phyloP scores from a whole-genome alignment of 2,329 filamentous ascomycete genomes.

The Scedosporium apiospermum region DNA sequence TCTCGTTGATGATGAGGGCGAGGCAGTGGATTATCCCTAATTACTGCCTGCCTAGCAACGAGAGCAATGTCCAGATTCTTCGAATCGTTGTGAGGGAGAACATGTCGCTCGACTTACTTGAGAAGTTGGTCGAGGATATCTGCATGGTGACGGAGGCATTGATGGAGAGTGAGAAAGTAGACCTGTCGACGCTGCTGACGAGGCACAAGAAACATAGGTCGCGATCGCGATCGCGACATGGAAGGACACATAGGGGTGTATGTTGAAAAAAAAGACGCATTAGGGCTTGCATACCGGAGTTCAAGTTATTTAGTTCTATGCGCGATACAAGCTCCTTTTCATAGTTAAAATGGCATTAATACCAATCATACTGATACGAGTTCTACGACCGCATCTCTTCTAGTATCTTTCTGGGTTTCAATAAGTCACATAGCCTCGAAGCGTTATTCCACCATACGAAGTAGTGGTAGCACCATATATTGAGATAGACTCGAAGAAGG shows the following conservation, averaged over 20 bases:
- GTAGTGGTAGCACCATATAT: too few relatives aligned
- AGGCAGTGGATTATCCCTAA: conserved; percentile 66
- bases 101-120: conserved; percentile 59
- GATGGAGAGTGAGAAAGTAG: conserved; percentile 23
- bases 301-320: not conserved
- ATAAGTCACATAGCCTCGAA: too few relatives aligned
- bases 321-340: too few relatives aligned
- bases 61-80: conserved; percentile 54
- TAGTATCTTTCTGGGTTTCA: too few relatives aligned
- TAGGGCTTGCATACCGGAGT: not conserved
- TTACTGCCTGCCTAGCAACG: conserved; percentile 54
- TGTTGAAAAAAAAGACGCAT: not conserved
- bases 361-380: too few relatives aligned
- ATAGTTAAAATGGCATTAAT: too few relatives aligned
- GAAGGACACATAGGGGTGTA: conserved; percentile 3
- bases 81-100: conserved; percentile 58
- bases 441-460: too few relatives aligned
- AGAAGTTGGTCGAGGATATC: conserved; percentile 52
- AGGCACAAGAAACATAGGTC: not conserved
- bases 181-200: not conserved
- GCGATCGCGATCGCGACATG: not conserved
- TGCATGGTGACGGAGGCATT: conserved; percentile 50
- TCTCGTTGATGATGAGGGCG: conserved; percentile 52
- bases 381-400: too few relatives aligned
- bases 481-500: too few relatives aligned